Evolutionary conservation across 192 early-diverging fungal genomes (phyloP), one percentile per base, ranked within the genome.

Genomic region (Umbelopsis ramanniana): DNA sequence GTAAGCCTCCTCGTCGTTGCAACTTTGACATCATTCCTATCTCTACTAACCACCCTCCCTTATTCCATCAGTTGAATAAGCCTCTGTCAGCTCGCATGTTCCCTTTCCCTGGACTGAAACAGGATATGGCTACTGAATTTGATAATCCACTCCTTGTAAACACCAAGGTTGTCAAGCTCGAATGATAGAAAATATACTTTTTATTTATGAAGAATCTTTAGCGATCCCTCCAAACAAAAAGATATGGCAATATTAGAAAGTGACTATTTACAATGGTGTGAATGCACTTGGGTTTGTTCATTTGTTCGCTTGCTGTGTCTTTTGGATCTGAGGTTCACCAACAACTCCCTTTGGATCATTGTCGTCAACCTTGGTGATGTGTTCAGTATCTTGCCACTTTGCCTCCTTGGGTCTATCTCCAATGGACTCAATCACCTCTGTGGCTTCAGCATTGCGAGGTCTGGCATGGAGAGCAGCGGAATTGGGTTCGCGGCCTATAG

Each of bases 31-130:
- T 24, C 23, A 54, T 12, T 14, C 22, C 5, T 23, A 2, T 26
- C 22, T 24, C 23, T 17, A 0, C 26, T 37, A 6, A 4, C 21
- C n/a, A 23, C 6, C 6, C 50, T 23, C 5, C 37, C 46, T 43
- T 3, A 12, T 10, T 54, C 22, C 40, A 35, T 23, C 19, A 72
- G 71, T 40, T 72, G 47, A 55, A 72, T 53, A 72, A 72, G 26
- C 71, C 52, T 2, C 54, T 72, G 19, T 72, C 71, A 21, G 71
- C 52, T 15, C 71, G 71, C 52, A 53, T 72, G 37, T 72, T 72
- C 45, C 71, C 71, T 0, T 43, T 72, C 6, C 71, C 71, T 3
- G 69, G 29, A 15, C 11, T 54, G 1, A 23, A 22, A 1, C 17
- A 52, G 14, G 43, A 55, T 21, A 55, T 57, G 43, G 6, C 24